Base-by-base conservation (phyloP, 805 yeast genomes). In the Starmerella roubikii region DNA sequence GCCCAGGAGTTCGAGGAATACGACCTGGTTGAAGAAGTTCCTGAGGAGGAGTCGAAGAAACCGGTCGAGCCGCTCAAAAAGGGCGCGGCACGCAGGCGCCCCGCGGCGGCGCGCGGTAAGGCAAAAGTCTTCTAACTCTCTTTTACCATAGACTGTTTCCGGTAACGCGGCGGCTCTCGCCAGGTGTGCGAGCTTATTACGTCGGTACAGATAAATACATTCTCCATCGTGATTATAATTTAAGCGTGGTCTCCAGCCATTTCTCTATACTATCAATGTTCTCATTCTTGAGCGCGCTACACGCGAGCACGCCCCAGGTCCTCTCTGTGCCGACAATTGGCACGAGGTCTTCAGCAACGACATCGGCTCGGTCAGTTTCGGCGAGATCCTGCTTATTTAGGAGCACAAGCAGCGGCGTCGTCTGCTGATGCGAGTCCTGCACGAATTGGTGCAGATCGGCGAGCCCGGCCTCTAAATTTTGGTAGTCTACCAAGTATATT, bases 341-440 rank as follows among this genome's bases (percentile, higher is more conserved):
- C 11, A 40, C 54, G 15, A 60, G 51, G 10, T 54, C 58, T 12
- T 56, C 57, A 3, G 55, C 64, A 2, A 49, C 54, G 1, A 52
- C 57, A n/a, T 54, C 58, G 17, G 58, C 57, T 4, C 59, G 57
- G 22, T 35, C 38, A 19, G 29, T 29, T 13, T 34, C 41, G 4
- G 4, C 31, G 10, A 19, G 28, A 26, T 42, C 52, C 28, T 30
- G 36, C 25, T 45, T 45, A 34, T 45, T 45, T 8, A 40, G 40
- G 4, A 45, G 37, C 32, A 46, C 39, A 12, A 41, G 35, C 19
- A 46, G 30, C 30, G 49, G 48, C 13, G 33, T 34, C 10, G 7
- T 11, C 19, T 36, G 38, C 12, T 35, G 29, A 17, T 17, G 11
- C 16, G 27, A 19, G 15, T 8, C 4, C 13, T 6, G 33, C 3